phyloP scores from a whole-genome alignment of 768 basidiomycete genomes.

The Leccinum truebloodii region DNA sequence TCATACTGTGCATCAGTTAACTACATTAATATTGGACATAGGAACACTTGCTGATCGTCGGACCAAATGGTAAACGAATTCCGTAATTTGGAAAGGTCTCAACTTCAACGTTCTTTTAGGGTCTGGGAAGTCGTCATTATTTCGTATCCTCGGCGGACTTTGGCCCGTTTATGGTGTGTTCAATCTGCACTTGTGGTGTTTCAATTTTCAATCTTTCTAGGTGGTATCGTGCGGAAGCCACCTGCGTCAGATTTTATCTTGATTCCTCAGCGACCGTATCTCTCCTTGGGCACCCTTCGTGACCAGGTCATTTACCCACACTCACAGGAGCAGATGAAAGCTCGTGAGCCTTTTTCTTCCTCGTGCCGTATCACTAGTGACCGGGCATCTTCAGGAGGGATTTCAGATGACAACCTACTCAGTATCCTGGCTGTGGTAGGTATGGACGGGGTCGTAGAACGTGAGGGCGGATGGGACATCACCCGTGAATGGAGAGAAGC shows the following conservation, averaged over 20 bases:
- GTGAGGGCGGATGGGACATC: constrained; percentile 95
- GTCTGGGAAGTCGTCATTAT: constrained; percentile 88
- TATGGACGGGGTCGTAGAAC: constrained; percentile 83
- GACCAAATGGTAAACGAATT: constrained; percentile 75
- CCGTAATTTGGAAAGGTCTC: not conserved
- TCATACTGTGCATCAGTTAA: not conserved
- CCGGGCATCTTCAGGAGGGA: constrained; percentile 48
- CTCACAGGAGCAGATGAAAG: constrained; percentile 74
- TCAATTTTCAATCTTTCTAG: constrained; percentile 20
- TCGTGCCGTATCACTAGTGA: constrained; percentile 7
- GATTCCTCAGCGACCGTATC: constrained; percentile 94
- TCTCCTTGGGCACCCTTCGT: constrained; percentile 89
- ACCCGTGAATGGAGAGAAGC: constrained; percentile 93
- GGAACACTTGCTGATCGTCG: constrained; percentile 92
- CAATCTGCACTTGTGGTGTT: not conserved
- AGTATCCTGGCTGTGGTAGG: constrained; percentile 74
- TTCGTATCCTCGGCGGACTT: constrained; percentile 95
- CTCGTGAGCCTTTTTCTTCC: constrained; percentile 47
- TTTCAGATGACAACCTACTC: constrained; percentile 75
- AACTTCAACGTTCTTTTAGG: constrained; percentile 40
- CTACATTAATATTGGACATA: constrained; percentile 29
- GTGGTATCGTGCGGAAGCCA: constrained; percentile 87
- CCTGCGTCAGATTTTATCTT: constrained; percentile 86
- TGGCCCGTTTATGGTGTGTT: constrained; percentile 71
- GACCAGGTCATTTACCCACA: constrained; percentile 98